phyloP scores from a whole-genome alignment of 2,329 filamentous ascomycete genomes.

The Atkinsonella hypoxylon region DNA sequence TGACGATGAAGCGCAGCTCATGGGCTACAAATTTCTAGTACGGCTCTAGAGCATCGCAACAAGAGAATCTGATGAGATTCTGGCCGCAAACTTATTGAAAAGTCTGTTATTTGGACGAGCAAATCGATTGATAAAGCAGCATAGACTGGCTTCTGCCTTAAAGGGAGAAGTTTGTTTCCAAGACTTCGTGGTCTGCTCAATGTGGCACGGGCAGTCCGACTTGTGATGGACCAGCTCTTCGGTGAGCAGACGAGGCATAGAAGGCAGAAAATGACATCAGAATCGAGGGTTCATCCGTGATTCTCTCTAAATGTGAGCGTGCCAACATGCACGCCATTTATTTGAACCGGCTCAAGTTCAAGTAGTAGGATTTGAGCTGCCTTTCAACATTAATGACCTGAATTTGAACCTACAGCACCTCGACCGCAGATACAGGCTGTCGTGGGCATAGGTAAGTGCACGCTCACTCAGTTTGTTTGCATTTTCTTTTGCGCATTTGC shows the following conservation, averaged over 20 bases:
- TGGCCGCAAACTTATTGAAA: neutral
- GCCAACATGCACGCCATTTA: slow-evolving; percentile 21
- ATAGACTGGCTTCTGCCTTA: too few relatives aligned
- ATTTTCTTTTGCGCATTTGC: too few relatives aligned
- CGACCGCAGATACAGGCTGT: slow-evolving; percentile 11
- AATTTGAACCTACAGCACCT: too few relatives aligned
- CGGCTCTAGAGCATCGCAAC: too few relatives aligned
- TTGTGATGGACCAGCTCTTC: neutral
- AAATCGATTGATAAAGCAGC: too few relatives aligned
- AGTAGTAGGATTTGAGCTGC: slow-evolving; percentile 30
- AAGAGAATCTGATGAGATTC: neutral
- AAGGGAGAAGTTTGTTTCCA: too few relatives aligned
- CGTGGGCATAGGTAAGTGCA: slow-evolving; percentile 1
- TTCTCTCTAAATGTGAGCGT: neutral
- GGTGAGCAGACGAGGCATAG: neutral
- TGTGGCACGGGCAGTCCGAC: too few relatives aligned
- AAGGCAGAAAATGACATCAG: too few relatives aligned
- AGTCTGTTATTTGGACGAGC: too few relatives aligned
- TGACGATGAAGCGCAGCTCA: too few relatives aligned
- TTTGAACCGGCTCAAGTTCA: slow-evolving; percentile 29
- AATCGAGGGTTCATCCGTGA: neutral
- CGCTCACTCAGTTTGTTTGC: neutral
- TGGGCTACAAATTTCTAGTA: too few relatives aligned
- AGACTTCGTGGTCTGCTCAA: too few relatives aligned
- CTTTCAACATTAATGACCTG: slow-evolving; percentile 33